phyloP scores from a whole-genome alignment of 768 basidiomycete genomes.

The Lactifluus rugatus region DNA sequence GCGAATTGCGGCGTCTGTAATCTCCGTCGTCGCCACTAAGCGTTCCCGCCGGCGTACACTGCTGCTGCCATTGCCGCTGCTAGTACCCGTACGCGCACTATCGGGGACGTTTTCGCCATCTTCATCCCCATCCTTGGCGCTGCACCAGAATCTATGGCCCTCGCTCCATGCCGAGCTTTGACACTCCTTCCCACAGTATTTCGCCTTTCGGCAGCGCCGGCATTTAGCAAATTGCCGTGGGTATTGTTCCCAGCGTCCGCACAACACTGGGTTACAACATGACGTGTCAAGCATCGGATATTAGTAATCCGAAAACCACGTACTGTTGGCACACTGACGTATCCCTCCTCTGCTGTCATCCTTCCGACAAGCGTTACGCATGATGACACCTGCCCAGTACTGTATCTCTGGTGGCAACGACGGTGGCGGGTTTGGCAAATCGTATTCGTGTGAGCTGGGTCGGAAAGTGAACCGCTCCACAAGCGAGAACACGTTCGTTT shows the following conservation, averaged over 20 bases:
- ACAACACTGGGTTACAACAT: constrained; percentile 54
- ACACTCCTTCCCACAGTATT: constrained; percentile 97
- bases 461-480: constrained; percentile 96
- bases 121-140: constrained; percentile 48
- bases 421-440: constrained; percentile 56
- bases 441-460: constrained; percentile 72
- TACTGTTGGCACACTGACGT: constrained; percentile 94
- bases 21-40: constrained; percentile 19
- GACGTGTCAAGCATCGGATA: neutral
- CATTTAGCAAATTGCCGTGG: constrained; percentile 98
- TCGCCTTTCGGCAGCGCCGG: constrained; percentile 89
- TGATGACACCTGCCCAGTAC: constrained; percentile 99
- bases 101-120: constrained; percentile 22
- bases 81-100: neutral
- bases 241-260: constrained; percentile 87
- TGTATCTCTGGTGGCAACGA: constrained; percentile 83
- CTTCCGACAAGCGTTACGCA: constrained; percentile 98
- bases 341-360: constrained; percentile 90
- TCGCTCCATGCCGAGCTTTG: constrained; percentile 96
- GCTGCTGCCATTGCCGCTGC: neutral
- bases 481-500: constrained; percentile 91
- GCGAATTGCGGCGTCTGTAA: constrained; percentile 14
- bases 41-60: constrained; percentile 12
- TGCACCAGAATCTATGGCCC: constrained; percentile 93
- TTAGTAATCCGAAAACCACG: constrained; percentile 25